Conservation (phyloP, 768 basidiomycete genomes). For the Russula compacta region DNA sequence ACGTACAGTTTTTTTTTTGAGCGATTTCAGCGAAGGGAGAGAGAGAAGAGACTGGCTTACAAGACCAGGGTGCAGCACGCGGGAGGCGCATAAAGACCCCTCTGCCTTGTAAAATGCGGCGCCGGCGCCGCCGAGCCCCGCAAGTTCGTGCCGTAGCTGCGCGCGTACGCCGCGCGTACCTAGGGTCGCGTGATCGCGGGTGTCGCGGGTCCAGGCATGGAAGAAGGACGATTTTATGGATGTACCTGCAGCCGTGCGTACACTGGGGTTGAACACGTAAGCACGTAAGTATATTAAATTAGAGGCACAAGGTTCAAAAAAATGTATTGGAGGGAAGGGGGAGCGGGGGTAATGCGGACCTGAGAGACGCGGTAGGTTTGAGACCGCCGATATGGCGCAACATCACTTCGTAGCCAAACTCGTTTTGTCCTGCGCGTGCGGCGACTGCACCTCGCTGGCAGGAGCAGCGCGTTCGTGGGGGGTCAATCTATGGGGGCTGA, state of each 20-base stretch:
- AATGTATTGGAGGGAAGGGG: not conserved
- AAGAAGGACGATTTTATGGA: slow-evolving; percentile 76
- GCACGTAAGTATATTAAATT: not conserved
- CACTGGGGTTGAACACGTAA: slow-evolving; percentile 28
- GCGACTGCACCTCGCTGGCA: slow-evolving; percentile 6
- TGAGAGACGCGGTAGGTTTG: slow-evolving; percentile 68
- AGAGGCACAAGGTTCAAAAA: not conserved
- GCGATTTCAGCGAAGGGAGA: not conserved
- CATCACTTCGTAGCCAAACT: slow-evolving; percentile 77
- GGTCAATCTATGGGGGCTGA: slow-evolving; percentile 9
- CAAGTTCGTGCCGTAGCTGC: slow-evolving; percentile 59
- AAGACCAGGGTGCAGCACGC: slow-evolving; percentile 46
- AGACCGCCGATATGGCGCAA: slow-evolving; percentile 67
- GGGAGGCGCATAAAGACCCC: slow-evolving; percentile 52
- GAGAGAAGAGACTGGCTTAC: slow-evolving; percentile 34
- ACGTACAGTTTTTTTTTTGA: not conserved
- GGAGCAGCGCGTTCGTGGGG: not conserved
- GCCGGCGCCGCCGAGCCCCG: slow-evolving; percentile 69
- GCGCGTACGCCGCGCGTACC: slow-evolving; percentile 54
- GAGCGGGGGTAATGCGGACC: slow-evolving; percentile 36
- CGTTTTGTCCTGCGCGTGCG: slow-evolving; percentile 43
- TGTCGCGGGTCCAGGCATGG: slow-evolving; percentile 69
- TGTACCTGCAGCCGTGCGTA: slow-evolving; percentile 76
- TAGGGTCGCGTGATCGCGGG: slow-evolving; percentile 58
- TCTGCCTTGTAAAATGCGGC: slow-evolving; percentile 69